Evolutionary conservation across 1,284 basidiomycete genomes (phyloP), one percentile per base, ranked within the genome.

Genomic region (Cerrena zonata): DNA sequence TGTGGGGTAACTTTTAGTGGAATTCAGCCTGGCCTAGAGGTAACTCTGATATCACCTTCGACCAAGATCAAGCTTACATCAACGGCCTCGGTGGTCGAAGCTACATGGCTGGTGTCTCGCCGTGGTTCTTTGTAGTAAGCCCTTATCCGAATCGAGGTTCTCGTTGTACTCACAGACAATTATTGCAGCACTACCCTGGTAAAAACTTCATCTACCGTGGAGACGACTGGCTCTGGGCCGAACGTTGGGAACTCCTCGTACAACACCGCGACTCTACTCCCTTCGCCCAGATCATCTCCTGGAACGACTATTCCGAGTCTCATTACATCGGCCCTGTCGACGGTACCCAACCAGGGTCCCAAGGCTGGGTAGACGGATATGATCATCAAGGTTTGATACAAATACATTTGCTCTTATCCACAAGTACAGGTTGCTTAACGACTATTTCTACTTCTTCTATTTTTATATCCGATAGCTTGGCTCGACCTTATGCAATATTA

Each of bases 361-460:
- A 81, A 56, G 71, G 71, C 1, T 87, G 84, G 84, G 78, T 79
- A 25, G 69, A 81, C 56, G 84, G 83, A 1, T 82, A 78, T 62
- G 74, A 79, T 48, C 84, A 87, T 64, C 69, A 67, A 53, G 73
- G 75, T 22, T 15, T 34, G 30, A 34, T 40, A 40, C 39, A 15
- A 34, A 7, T 34, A 7, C 30, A 7, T 34, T 34, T 7, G 30
- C 30, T 34, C 7, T 7, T 34, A 34, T 7, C 30, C 30, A 7
- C 30, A n/a, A n/a, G n/a, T n/a, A n/a, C n/a, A n/a, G n/a, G n/a
- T n/a, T 12, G 10, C 19, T 42, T 11, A 42, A 12, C 22, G 11
- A 10, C 38, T 22, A 30, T 18, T n/a, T 12, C 47, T 2, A 22
- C 44, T 45, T 36, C 10, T 36, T 36, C 11, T 36, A 10, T 11